Evolutionary conservation across 768 basidiomycete species (phyloP), one percentile per base, ranked within the genome.

Genomic region (Boletus pseudo-olivaceus): DNA sequence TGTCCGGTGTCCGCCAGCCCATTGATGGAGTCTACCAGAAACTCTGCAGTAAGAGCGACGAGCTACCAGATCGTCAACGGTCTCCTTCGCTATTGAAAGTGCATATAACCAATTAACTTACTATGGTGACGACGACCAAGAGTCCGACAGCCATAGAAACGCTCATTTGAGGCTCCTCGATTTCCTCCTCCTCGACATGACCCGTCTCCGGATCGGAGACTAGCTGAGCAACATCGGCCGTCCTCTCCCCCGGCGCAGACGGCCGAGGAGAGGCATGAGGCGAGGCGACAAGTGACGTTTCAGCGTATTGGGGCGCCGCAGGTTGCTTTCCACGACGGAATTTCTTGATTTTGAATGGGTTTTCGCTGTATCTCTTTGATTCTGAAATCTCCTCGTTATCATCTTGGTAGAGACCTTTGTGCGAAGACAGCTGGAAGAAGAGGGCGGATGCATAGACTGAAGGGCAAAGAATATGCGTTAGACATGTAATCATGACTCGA

Each of bases 401-500:
- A 29, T 79, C 75, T 43, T 80, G 70, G 64, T 89, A 93, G 15
- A 93, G 75, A 58, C 83, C 74, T 5, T 84, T 81, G 66, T 93
- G 90, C 0, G 90, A 90, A 73, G 77, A 87, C 4, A 90, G 73
- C 66, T 92, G 91, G 71, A 93, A 93, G 56, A 88, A 68, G 17
- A 93, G 78, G 61, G 89, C 91, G n/a, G 76, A 78, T 2, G 62
- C 66, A 62, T 94, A 93, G 55, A 90, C 88, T 90, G 47, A 8
- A 55, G 11, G n/a, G 29, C 19, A 32, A 19, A 27, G 53, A 26
- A 41, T 54, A 33, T 33, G 3, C n/a, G 44, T 57, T 50, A 47
- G 35, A 14, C 49, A n/a, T 40, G 26, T 7, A 34, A 23, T 27
- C 27, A 47, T 12, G 34, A 19, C 26, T 11, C 26, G 35, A 41